Evolutionary conservation across 169 alveolate species (phyloP).

Genomic region (Plasmodium ovale): DNA sequence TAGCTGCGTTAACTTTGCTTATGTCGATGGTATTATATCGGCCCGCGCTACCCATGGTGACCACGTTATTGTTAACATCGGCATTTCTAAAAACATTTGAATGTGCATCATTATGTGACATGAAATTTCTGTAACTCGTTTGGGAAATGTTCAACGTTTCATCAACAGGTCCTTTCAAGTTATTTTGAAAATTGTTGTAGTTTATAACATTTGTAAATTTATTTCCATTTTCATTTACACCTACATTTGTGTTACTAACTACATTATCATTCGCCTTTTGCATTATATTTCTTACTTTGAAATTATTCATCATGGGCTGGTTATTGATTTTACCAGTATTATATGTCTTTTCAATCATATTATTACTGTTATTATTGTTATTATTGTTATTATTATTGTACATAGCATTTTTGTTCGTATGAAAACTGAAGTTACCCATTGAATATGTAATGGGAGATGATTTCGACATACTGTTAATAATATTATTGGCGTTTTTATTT

Average conservation of each 20-base stretch:
- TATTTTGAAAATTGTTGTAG: background rate
- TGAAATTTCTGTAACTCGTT: too few species aligned
- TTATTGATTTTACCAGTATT: background rate
- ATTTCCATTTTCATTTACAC: background rate
- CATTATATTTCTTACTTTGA: background rate
- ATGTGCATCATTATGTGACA: too few species aligned
- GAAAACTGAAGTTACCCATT: background rate
- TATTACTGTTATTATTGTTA: background rate
- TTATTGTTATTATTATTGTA: background rate
- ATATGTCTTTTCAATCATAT: too few species aligned
- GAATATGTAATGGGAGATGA: slow-evolving; percentile 13
- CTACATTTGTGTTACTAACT: too few species aligned
- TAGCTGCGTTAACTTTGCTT: too few species aligned
- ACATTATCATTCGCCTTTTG: slow-evolving; percentile 1
- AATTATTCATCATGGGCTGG: background rate
- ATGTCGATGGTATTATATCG: too few species aligned
- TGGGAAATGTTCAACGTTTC: too few species aligned
- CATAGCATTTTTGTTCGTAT: background rate
- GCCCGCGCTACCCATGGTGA: too few species aligned
- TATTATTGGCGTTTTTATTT: background rate
- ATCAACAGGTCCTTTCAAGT: slow-evolving; percentile 11
- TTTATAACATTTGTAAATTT: background rate
- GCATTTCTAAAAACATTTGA: too few species aligned
- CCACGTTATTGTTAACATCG: background rate
- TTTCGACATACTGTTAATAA: slow-evolving; percentile 8